Conservation (phyloP, 371 early-diverging fungal genomes). For the Mortierella sp. region DNA sequence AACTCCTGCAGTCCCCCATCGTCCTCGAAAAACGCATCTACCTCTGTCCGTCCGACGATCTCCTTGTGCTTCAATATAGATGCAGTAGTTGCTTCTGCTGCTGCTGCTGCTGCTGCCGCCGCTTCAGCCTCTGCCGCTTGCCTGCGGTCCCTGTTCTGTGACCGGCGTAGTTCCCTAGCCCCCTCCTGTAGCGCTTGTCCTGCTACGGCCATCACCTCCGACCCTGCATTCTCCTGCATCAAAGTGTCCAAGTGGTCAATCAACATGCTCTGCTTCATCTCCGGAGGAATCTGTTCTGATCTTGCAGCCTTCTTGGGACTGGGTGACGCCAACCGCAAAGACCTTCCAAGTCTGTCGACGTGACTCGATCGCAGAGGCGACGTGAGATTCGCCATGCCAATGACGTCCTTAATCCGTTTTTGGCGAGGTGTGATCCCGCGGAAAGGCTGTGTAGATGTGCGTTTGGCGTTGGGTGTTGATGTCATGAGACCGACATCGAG, state of each 20-base stretch:
- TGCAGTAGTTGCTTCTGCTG: slow-evolving; percentile 4
- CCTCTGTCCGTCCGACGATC: neutral
- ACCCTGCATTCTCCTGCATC: slow-evolving; percentile 42
- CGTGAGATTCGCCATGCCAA: slow-evolving; percentile 8
- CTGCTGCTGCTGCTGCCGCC: neutral
- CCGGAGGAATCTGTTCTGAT: slow-evolving; percentile 14
- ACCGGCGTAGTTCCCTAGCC: slow-evolving; percentile 24
- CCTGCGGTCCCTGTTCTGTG: slow-evolving; percentile 40
- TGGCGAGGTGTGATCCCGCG: slow-evolving; percentile 28
- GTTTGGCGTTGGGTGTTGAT: slow-evolving; percentile 35
- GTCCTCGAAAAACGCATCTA: slow-evolving; percentile 7
- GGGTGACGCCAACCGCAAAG: neutral
- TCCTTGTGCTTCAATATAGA: neutral
- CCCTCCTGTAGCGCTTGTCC: slow-evolving; percentile 42
- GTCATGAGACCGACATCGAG: slow-evolving; percentile 21
- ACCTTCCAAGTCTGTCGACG: neutral
- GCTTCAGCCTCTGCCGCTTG: neutral
- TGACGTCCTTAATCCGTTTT: slow-evolving; percentile 28
- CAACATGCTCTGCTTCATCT: slow-evolving; percentile 31
- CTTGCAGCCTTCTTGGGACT: slow-evolving; percentile 16
- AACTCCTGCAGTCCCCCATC: neutral
- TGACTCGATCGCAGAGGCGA: neutral
- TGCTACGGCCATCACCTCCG: slow-evolving; percentile 43
- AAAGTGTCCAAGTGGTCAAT: slow-evolving; percentile 39
- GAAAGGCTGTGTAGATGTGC: neutral